Evolutionary conservation across 345 rosid genomes (phyloP), one percentile per base, ranked within the genome.

Genomic region (Excoecaria cochinchinensis): DNA sequence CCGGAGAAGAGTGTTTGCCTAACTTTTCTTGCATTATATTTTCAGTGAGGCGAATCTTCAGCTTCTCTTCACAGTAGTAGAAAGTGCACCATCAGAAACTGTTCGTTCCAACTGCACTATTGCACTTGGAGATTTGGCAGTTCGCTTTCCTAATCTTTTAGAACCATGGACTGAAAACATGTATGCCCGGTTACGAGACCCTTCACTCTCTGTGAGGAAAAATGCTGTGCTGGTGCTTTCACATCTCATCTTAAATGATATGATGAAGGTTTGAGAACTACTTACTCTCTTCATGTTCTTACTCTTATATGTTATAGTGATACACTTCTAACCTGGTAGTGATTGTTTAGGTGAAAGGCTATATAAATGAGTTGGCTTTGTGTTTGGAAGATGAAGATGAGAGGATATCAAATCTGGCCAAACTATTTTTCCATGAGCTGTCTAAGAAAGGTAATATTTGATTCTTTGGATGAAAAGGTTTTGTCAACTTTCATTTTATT

Each of bases 101-200:
- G 99, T 95, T 74, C 97, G 99, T 48, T 93, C 97, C 69, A 95
- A 93, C 72, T 93, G 98, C 85, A 91, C 96, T 52, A 86, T 95
- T 82, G 89, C 98, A 72, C 99, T 95, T 59, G 98, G 98, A 69
- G 98, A 95, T 83, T 83, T 95, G 86, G 99, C 96, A 31, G 98
- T 91, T 85, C 95, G 98, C 70, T 93, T 93, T 86, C 98, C 98
- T 78, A 95, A 95, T 82, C 79, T 93, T 60, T 76, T 95, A 69
- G 99, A 95, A 76, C 98, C 99, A 59, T 95, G 99, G 98, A 95
- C 99, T 48, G 97, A 95, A 76, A 86, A 93, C 71, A 86, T 93
- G 97, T 95, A 95, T 85, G 89, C 90, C 3, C 86, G 98, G 74
- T 77, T 93, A 68, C 84, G 84, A 68, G 98, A 93, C 84, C 74